A percentile compares a stretch with the other conserved stretches of the same genome.
Conservation (phyloP, 495 filamentous ascomycete genomes). For the Aspergillus funiculosus region DNA sequence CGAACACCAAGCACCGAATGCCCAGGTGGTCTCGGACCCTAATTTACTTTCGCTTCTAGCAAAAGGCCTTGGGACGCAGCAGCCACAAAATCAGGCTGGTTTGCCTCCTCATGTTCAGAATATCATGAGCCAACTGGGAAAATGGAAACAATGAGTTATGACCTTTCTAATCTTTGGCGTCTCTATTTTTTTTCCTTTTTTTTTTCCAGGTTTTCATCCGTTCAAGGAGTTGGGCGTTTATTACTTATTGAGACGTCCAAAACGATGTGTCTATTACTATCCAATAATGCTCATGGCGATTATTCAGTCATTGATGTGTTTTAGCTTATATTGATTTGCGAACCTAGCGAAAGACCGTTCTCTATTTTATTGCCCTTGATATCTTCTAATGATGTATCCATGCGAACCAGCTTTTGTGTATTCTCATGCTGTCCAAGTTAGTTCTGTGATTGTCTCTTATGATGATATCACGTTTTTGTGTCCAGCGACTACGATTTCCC, state of each 20-base stretch:
- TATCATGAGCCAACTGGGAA: constrained; percentile 56
- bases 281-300: constrained; percentile 5
- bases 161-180: constrained; percentile 23
- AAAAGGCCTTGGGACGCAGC: constrained; percentile 36
- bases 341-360: background rate
- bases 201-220: constrained; percentile 10
- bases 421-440: background rate
- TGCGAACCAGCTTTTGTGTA: background rate
- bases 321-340: background rate
- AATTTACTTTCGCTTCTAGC: constrained; percentile 44
- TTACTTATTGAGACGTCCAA: constrained; percentile 14
- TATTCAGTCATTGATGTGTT: background rate
- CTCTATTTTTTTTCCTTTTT: constrained; percentile 12
- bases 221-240: constrained; percentile 17
- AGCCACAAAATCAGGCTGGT: constrained; percentile 37
- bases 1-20: constrained; percentile 28
- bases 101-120: constrained; percentile 50
- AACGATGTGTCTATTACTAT: constrained; percentile 8
- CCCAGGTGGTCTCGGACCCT: constrained; percentile 34
- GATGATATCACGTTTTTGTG: no score
- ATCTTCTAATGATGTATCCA: background rate
- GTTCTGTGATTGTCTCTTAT: no score
- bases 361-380: background rate
- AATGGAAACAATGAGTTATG: constrained; percentile 52
- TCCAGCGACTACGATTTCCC: no score